phyloP scores from a whole-genome alignment of 2,329 filamentous ascomycete genomes.

The Hymenoscyphus salicellus region DNA sequence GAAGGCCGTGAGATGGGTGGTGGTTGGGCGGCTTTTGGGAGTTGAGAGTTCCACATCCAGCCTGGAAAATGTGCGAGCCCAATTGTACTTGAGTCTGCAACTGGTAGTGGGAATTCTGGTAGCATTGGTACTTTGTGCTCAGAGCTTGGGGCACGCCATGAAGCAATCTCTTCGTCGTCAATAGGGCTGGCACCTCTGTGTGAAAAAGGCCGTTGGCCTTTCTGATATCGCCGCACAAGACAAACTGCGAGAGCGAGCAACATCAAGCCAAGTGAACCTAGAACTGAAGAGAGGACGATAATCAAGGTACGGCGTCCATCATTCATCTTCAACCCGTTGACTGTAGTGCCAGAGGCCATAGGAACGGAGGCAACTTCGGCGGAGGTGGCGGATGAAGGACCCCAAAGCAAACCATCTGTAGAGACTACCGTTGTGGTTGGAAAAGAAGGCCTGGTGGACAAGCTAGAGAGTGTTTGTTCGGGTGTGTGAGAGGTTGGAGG shows the following conservation, averaged over 20 bases:
- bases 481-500: not conserved
- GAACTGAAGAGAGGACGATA: conserved; percentile 29
- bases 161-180: conserved; percentile 63
- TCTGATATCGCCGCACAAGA: conserved; percentile 26
- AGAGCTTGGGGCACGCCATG: conserved; percentile 45
- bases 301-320: conserved; percentile 21
- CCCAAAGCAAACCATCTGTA: not conserved
- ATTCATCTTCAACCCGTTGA: not conserved
- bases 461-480: not conserved
- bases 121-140: conserved; percentile 20
- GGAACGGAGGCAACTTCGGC: not conserved
- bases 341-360: not conserved
- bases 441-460: not conserved
- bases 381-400: not conserved
- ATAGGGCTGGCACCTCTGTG: conserved; percentile 59
- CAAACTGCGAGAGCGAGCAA: conserved; percentile 23
- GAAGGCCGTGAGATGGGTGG: conserved; percentile 30
- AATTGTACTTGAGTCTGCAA: conserved; percentile 15
- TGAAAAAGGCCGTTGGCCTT: conserved; percentile 42
- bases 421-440: conserved; percentile 7
- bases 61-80: conserved; percentile 22
- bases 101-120: conserved; percentile 14
- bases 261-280: conserved; percentile 30
- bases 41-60: conserved; percentile 29
- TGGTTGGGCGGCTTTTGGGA: conserved; percentile 25